Conservation (phyloP, 129 eudicot genomes). For the Logfia minima region DNA sequence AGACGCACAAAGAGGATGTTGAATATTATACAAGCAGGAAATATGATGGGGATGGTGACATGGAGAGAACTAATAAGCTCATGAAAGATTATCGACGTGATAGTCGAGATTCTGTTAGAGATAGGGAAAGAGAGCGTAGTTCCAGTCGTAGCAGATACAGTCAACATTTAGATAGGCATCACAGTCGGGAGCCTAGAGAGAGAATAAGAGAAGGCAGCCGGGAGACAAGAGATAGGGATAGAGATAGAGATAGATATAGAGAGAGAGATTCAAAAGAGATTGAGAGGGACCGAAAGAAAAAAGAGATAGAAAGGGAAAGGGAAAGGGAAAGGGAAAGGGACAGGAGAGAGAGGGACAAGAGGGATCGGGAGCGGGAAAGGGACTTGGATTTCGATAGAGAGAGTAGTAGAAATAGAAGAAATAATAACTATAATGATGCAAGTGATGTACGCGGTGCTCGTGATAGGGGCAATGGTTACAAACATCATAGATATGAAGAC, state of each 20-base stretch:
- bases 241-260: slow-evolving; percentile 37
- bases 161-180: slow-evolving; percentile 41
- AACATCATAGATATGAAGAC: slow-evolving; percentile 50
- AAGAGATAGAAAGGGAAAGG: slow-evolving; percentile 38
- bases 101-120: slow-evolving; percentile 53
- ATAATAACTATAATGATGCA: slow-evolving; percentile 39
- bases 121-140: slow-evolving; percentile 73
- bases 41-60: slow-evolving; percentile 33
- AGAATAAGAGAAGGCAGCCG: slow-evolving; percentile 50
- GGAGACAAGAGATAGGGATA: slow-evolving; percentile 43
- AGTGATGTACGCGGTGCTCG: slow-evolving; percentile 38
- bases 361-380: slow-evolving; percentile 31
- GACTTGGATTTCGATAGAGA: slow-evolving; percentile 36
- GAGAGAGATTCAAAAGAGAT: slow-evolving; percentile 36
- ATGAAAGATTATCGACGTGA: slow-evolving; percentile 43
- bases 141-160: slow-evolving; percentile 52
- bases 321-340: slow-evolving; percentile 30
- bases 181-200: slow-evolving; percentile 41
- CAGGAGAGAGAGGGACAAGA: slow-evolving; percentile 30
- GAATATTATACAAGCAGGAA: slow-evolving; percentile 36
- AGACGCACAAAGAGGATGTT: slow-evolving; percentile 29
- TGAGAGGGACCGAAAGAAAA: slow-evolving; percentile 41
- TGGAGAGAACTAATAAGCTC: slow-evolving; percentile 35
- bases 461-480: slow-evolving; percentile 45
- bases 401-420: slow-evolving; percentile 46